These are phyloP conservation scores for Trametes cingulata DNA, from an alignment of 768 basidiomycete species.

Conservation along the genomic window DNA sequence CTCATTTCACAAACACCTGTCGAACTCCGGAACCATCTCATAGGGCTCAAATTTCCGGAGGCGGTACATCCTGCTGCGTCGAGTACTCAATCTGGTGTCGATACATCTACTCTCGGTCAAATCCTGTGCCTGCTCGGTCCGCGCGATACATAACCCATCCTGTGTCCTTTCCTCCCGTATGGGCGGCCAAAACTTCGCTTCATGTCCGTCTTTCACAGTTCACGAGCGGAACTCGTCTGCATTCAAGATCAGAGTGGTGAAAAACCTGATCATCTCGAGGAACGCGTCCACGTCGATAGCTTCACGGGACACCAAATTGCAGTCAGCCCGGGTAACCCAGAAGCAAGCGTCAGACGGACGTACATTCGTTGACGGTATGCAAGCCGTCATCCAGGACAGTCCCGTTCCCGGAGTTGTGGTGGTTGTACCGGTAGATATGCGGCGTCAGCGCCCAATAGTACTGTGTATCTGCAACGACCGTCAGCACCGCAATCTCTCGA, in stretches of 20 bases:
- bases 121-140: neutral
- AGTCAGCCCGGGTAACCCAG: neutral
- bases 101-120: neutral
- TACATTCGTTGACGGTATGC: conserved; percentile 36
- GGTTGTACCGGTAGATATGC: conserved; percentile 49
- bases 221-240: conserved; percentile 38
- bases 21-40: too few relatives aligned
- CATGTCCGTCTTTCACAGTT: neutral
- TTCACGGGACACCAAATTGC: neutral
- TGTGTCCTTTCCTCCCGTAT: neutral
- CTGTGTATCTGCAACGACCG: conserved; percentile 39
- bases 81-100: neutral
- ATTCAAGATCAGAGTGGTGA: conserved; percentile 46
- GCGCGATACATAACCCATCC: neutral
- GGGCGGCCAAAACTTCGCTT: neutral
- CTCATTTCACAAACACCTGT: too few relatives aligned
- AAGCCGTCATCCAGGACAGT: conserved; percentile 24
- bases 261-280: conserved; percentile 45
- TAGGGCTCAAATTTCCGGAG: neutral
- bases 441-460: conserved; percentile 47
- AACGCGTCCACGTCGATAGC: conserved; percentile 36
- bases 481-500: neutral
- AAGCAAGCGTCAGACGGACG: neutral
- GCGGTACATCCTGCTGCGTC: neutral
- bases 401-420: conserved; percentile 25